phyloP scores from a whole-genome alignment of 2,329 filamentous ascomycete species.

The Xylariaceae sp. region DNA sequence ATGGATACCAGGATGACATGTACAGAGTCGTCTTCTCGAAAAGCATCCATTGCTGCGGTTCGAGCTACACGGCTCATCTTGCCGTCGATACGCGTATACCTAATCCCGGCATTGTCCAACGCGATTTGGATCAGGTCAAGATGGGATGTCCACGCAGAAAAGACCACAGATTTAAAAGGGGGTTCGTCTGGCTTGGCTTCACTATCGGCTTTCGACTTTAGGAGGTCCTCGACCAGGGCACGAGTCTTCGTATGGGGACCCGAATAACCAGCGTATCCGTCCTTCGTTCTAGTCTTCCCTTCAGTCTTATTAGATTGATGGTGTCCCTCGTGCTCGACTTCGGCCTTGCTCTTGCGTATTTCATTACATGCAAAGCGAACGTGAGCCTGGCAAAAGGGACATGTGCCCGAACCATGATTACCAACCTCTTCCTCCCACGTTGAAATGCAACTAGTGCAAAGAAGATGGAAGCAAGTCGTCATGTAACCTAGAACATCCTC shows the following conservation, averaged over 20 bases:
- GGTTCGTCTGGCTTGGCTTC: constrained; percentile 63
- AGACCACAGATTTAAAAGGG: constrained; percentile 90
- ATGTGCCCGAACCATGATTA: constrained; percentile 54
- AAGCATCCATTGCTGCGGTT: constrained; percentile 73
- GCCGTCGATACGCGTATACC: constrained; percentile 83
- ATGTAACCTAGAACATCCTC: constrained; percentile 74
- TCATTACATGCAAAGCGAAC: constrained; percentile 68
- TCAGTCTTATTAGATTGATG: constrained; percentile 42
- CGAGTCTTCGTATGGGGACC: constrained; percentile 93
- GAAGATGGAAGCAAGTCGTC: constrained; percentile 83
- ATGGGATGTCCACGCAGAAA: constrained; percentile 95
- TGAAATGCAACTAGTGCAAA: constrained; percentile 75
- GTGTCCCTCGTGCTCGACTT: constrained; percentile 58
- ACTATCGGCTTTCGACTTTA: constrained; percentile 65
- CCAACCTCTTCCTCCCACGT: constrained; percentile 59
- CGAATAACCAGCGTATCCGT: constrained; percentile 69
- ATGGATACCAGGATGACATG: constrained; percentile 90
- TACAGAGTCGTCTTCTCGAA: constrained; percentile 71
- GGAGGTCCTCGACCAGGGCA: constrained; percentile 75
- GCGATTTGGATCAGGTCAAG: constrained; percentile 90
- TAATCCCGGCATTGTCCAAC: constrained; percentile 67
- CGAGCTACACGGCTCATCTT: constrained; percentile 79
- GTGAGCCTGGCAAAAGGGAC: constrained; percentile 68
- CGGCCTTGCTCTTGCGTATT: constrained; percentile 65
- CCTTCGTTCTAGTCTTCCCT: constrained; percentile 43